Percentiles rank a stretch among this genome's conserved stretches.
Evolutionary conservation across 129 eudicot species (phyloP).

Genomic region (Artemisia argyi): DNA sequence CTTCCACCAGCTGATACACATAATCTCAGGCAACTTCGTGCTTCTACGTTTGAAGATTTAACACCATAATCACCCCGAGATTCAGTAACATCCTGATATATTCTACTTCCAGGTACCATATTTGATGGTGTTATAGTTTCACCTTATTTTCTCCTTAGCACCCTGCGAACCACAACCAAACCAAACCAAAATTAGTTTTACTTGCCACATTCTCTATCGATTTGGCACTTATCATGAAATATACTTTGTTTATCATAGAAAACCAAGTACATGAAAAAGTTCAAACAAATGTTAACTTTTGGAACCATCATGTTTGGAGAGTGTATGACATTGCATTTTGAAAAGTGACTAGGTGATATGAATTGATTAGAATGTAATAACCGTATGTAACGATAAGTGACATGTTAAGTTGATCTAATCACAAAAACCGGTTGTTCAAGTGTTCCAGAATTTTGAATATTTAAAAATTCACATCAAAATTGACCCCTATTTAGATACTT

Average conservation of each 20-base stretch:
- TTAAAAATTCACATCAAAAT: too few relatives aligned
- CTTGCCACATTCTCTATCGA: not conserved
- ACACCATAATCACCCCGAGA: conserved; percentile 45
- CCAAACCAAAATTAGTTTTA: conserved; percentile 3
- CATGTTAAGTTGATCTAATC: too few relatives aligned
- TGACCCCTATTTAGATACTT: too few relatives aligned
- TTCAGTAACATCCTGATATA: conserved; percentile 40
- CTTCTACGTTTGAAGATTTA: conserved; percentile 45
- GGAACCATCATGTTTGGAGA: not conserved
- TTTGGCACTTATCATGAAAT: not conserved
- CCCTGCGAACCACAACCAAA: conserved; percentile 30
- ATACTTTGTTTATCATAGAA: not conserved
- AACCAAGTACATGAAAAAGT: not conserved
- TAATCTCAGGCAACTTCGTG: conserved; percentile 42
- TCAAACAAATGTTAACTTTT: not conserved
- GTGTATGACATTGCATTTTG: not conserved
- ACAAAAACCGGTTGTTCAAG: too few relatives aligned
- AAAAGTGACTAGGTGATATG: too few relatives aligned
- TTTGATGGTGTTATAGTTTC: conserved; percentile 2
- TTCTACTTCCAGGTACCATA: conserved; percentile 62
- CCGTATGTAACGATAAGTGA: too few relatives aligned
- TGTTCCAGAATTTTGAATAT: too few relatives aligned
- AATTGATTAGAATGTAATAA: too few relatives aligned
- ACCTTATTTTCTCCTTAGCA: not conserved
- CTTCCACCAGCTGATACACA: conserved; percentile 36